Evolutionary conservation across 2,329 filamentous ascomycete genomes (phyloP).

Genomic region (Sporothrix variecibatus): DNA sequence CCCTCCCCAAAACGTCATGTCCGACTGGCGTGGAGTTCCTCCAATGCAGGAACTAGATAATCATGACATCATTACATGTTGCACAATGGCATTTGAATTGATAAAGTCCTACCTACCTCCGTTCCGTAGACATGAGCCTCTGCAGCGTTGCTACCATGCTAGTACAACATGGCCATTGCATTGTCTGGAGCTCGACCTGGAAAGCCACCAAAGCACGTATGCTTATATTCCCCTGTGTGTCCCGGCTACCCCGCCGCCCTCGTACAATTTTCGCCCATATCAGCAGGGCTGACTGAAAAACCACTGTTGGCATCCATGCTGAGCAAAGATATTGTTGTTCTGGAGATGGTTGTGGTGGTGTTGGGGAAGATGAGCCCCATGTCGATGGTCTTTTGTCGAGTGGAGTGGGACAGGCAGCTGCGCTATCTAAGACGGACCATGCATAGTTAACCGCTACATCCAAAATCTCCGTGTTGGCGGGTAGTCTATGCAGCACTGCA

Average conservation of each 20-base stretch:
- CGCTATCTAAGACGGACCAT: neutral
- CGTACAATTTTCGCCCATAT: neutral
- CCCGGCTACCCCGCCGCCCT: neutral
- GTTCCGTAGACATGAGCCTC: neutral
- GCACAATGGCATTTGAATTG: too few relatives aligned
- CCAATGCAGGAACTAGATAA: too few relatives aligned
- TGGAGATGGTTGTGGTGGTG: too few relatives aligned
- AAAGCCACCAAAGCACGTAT: neutral
- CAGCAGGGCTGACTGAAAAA: neutral
- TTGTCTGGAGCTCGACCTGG: neutral
- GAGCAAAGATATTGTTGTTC: neutral
- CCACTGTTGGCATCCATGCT: neutral
- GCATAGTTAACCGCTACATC: neutral
- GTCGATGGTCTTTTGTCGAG: neutral
- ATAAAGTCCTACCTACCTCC: too few relatives aligned
- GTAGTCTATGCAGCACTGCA: neutral
- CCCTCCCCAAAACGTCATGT: too few relatives aligned
- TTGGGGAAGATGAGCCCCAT: too few relatives aligned
- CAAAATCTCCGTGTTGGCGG: neutral
- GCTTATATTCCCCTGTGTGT: neutral
- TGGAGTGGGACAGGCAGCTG: neutral
- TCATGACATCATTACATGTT: too few relatives aligned
- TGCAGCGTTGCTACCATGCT: neutral
- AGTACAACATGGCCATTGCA: neutral
- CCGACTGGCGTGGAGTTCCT: too few relatives aligned